Evolutionary conservation across 208 protist species (phyloP).

Genomic region (Leptomonas pyrrhocoris): DNA sequence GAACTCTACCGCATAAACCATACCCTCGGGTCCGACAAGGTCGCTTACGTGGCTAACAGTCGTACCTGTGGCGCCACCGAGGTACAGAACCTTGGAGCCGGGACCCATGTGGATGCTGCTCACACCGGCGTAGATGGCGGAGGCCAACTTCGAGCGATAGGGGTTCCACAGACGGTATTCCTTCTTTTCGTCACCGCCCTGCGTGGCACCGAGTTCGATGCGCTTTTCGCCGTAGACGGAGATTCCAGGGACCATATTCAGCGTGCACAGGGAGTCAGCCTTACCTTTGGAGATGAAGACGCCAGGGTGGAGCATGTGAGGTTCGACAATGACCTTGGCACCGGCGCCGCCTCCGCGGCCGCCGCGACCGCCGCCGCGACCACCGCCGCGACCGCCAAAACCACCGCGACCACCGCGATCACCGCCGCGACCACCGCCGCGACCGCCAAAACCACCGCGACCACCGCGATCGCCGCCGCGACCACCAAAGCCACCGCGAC

Average conservation of each 20-base stretch:
- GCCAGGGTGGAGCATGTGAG: constrained; percentile 96
- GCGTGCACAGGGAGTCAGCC: constrained; percentile 97
- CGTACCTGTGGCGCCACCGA: constrained; percentile 99
- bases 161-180: constrained; percentile 99
- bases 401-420: constrained; percentile 49
- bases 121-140: constrained; percentile 98
- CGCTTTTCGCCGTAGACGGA: constrained; percentile 99
- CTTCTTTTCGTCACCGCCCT: constrained; percentile 95
- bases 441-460: constrained; percentile 26
- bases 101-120: constrained; percentile 98
- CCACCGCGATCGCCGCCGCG: constrained; percentile 23
- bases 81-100: constrained; percentile 99
- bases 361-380: constrained; percentile 59
- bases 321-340: constrained; percentile 97
- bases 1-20: constrained; percentile 99
- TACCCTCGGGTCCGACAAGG: constrained; percentile 98
- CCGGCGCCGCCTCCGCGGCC: constrained; percentile 88
- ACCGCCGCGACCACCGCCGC: constrained; percentile 55
- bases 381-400: constrained; percentile 39
- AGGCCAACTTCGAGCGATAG: constrained; percentile 99
- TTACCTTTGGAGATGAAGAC: constrained; percentile 99
- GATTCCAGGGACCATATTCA: constrained; percentile 98
- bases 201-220: constrained; percentile 88
- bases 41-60: constrained; percentile 99
- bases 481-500: constrained; percentile 15